phyloP scores from a whole-genome alignment of 129 eudicot species.

The Arctium minus region DNA sequence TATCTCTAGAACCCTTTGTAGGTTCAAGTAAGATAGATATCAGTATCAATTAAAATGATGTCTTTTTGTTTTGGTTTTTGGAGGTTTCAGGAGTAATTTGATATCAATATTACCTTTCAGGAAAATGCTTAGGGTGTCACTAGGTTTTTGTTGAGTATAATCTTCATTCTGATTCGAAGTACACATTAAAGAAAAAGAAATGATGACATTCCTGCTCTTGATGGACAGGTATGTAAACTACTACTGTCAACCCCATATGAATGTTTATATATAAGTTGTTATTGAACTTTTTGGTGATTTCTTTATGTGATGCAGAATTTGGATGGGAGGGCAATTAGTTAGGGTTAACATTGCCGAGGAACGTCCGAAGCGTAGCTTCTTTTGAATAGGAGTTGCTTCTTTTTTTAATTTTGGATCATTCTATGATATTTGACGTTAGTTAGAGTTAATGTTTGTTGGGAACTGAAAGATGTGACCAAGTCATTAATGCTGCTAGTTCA shows the following conservation, averaged over 20 bases:
- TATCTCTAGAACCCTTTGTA: neutral
- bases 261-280: neutral
- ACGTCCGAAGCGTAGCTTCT: conserved; percentile 46
- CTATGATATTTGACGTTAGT: conserved; percentile 6
- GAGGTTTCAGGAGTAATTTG: conserved; percentile 2
- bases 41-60: neutral
- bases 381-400: conserved; percentile 25
- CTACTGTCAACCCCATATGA: neutral
- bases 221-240: too few relatives aligned
- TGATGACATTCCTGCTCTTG: conserved; percentile 63
- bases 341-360: conserved; percentile 74
- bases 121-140: neutral
- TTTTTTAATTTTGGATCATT: conserved; percentile 21
- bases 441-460: conserved; percentile 23
- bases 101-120: neutral
- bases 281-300: neutral
- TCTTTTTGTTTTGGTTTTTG: conserved; percentile 8
- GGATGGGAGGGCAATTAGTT: conserved; percentile 73
- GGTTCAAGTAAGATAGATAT: neutral
- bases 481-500: too few relatives aligned
- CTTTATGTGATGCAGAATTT: conserved; percentile 48
- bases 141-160: neutral
- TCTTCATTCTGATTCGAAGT: neutral
- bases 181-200: neutral
- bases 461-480: too few relatives aligned